Conservation (phyloP, 495 filamentous ascomycete genomes). For the Talaromyces adpressus region DNA sequence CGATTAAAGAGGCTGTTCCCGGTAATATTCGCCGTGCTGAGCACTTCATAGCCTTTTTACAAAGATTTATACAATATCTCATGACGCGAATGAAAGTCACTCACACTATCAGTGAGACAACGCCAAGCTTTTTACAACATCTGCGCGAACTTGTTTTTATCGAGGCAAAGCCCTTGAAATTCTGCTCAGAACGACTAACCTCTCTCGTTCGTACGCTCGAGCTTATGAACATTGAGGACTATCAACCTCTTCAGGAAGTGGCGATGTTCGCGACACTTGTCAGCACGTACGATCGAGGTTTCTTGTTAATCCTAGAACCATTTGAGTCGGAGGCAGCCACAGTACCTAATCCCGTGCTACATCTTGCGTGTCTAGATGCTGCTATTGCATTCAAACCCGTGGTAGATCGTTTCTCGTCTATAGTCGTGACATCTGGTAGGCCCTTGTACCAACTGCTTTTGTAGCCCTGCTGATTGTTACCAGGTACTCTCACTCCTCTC, state of each 20-base stretch:
- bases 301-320: conserved; percentile 90
- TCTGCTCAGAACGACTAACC: conserved; percentile 91
- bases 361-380: conserved; percentile 95
- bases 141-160: conserved; percentile 95
- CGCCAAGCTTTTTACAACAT: conserved; percentile 87
- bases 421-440: conserved; percentile 90
- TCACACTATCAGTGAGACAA: conserved; percentile 94
- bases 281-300: conserved; percentile 95
- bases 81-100: conserved; percentile 98
- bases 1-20: conserved; percentile 73
- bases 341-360: conserved; percentile 89
- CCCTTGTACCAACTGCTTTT: not conserved
- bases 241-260: conserved; percentile 93
- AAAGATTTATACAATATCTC: conserved; percentile 95
- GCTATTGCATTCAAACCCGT: conserved; percentile 98
- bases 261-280: conserved; percentile 98
- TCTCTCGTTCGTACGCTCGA: conserved; percentile 94
- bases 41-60: conserved; percentile 92
- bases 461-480: not conserved
- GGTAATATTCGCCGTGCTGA: conserved; percentile 95
- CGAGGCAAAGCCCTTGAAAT: conserved; percentile 90
- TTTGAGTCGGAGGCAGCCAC: conserved; percentile 94
- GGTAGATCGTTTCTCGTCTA: conserved; percentile 93
- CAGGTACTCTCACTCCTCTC: conserved; percentile 76
- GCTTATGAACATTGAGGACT: conserved; percentile 96